Evolutionary conservation across 2,329 filamentous ascomycete species (phyloP).

Genomic region (Didymella lethalis): DNA sequence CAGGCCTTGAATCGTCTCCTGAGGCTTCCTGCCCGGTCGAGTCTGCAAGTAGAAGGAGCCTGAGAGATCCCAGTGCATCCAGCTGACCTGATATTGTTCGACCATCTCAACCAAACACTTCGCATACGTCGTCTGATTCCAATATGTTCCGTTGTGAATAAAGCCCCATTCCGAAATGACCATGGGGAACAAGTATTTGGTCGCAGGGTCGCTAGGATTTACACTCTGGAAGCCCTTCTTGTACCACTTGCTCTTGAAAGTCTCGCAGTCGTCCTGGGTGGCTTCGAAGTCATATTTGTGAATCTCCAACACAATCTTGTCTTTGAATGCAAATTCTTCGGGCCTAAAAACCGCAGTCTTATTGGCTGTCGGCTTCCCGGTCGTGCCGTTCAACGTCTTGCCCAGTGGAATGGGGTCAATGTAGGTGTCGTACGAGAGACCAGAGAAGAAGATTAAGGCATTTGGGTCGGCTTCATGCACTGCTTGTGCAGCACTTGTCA

Average conservation of each 20-base stretch:
- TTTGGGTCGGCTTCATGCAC: conserved; percentile 40
- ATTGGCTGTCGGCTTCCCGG: conserved; percentile 33
- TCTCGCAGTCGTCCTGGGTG: conserved; percentile 41
- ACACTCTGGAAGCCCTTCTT: conserved; percentile 44
- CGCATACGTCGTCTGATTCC: conserved; percentile 46
- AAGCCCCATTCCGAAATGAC: conserved; percentile 48
- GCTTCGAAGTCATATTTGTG: conserved; percentile 48
- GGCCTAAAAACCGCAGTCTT: conserved; percentile 43
- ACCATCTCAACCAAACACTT: conserved; percentile 46
- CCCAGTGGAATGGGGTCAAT: conserved; percentile 47
- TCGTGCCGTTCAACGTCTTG: conserved; percentile 41
- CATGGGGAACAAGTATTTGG: conserved; percentile 44
- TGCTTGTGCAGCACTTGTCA: conserved; percentile 43
- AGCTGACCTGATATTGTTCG: conserved; percentile 40
- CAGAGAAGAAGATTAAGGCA: conserved; percentile 46
- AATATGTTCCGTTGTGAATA: conserved; percentile 43
- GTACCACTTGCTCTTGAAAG: conserved; percentile 48
- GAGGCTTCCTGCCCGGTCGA: conserved; percentile 36
- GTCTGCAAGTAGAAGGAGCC: conserved; percentile 52
- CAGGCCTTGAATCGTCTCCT: conserved; percentile 35
- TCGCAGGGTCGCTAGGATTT: conserved; percentile 38
- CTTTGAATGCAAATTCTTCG: conserved; percentile 35
- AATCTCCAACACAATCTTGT: conserved; percentile 46
- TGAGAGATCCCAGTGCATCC: conserved; percentile 45
- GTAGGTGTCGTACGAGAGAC: conserved; percentile 43